A percentile compares a stretch with the other conserved stretches of the same genome.
phyloP scores from a whole-genome alignment of 2,329 filamentous ascomycete genomes.

The Chaetomiaceae sp. region DNA sequence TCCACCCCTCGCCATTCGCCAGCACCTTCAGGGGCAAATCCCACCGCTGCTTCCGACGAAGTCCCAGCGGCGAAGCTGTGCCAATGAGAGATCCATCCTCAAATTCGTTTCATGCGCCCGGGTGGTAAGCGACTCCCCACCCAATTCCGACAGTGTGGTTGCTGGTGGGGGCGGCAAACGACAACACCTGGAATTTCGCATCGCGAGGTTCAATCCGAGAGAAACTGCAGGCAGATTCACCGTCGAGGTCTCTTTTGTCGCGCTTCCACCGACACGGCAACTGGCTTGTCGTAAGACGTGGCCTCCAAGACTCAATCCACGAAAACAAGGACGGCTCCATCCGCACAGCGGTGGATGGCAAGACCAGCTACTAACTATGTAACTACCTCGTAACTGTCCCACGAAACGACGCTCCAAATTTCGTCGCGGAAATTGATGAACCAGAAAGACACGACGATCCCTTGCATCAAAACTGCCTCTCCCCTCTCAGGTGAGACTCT shows the following conservation, averaged over 20 bases:
- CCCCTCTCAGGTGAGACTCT: slow-evolving; percentile 12
- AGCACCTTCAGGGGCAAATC: slow-evolving; percentile 7
- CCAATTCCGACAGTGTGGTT: slow-evolving; percentile 9
- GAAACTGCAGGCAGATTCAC: too few relatives aligned
- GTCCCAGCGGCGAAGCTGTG: background rate
- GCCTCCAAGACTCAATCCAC: background rate
- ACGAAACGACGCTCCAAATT: background rate
- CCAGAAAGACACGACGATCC: slow-evolving; percentile 1
- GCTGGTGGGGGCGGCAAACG: background rate
- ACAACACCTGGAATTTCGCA: background rate
- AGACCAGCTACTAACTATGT: too few relatives aligned
- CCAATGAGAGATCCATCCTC: background rate
- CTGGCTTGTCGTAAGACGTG: background rate
- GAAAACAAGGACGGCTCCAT: background rate
- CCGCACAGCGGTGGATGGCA: too few relatives aligned
- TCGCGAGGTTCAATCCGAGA: background rate
- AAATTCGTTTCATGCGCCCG: background rate
- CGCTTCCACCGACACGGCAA: too few relatives aligned
- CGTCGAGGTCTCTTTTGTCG: too few relatives aligned
- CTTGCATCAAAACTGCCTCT: slow-evolving; percentile 12
- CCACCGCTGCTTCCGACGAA: too few relatives aligned
- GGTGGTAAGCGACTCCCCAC: background rate
- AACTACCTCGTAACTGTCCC: too few relatives aligned
- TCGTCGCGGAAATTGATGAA: slow-evolving; percentile 4
- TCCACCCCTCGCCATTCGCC: slow-evolving; percentile 1